These are phyloP conservation scores for sorghum (Sorghum bicolor) DNA, from an alignment of 176 grass and related monocot genomes.

Conservation along the genomic window Sorghum_bicolor_NCBIv3 NC_012870.2:2247501-2248000, in stretches of 20 bases:
- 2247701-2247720: background rate
- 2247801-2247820: background rate
- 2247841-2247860: background rate
- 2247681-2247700: conserved; percentile 18
- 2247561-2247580: background rate
- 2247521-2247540: background rate
- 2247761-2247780: no score
- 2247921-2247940: background rate
- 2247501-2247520: background rate
- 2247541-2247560: background rate
- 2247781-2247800: background rate
- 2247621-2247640: conserved; percentile 66
- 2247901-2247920: conserved; percentile 19
- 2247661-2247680: conserved; percentile 62
- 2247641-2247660: conserved; percentile 77
- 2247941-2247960: background rate
- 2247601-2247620: no score
- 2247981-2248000: background rate
- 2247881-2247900: background rate
- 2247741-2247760: background rate
- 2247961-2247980: background rate
- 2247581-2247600: background rate
- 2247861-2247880: background rate
- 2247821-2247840: background rate
- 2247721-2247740: background rate